phyloP scores from a whole-genome alignment of 192 early-diverging fungal species.

The Mortierella alpina region DNA sequence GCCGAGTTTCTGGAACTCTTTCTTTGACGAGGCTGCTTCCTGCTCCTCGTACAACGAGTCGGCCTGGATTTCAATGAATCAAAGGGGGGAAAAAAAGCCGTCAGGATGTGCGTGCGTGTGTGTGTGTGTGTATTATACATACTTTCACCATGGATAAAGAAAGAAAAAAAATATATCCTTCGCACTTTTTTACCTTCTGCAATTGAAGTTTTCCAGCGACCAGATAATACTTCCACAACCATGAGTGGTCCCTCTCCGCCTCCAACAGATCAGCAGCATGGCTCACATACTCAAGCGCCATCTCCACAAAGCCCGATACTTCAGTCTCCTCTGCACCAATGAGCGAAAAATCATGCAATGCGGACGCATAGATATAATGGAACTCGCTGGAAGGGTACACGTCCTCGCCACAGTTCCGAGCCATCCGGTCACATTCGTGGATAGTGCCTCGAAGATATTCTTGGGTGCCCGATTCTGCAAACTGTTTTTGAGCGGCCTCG shows the following conservation, averaged over 20 bases:
- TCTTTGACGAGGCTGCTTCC: slow-evolving; percentile 42
- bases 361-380: slow-evolving; percentile 63
- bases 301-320: slow-evolving; percentile 38
- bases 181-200: slow-evolving; percentile 23
- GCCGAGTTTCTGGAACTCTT: slow-evolving; percentile 33
- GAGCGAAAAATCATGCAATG: slow-evolving; percentile 57
- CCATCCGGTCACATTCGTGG: slow-evolving; percentile 66
- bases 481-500: slow-evolving; percentile 60
- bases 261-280: slow-evolving; percentile 38
- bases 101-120: not conserved
- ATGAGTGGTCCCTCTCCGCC: slow-evolving; percentile 4
- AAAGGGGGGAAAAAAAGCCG: not conserved
- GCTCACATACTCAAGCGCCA: slow-evolving; percentile 40
- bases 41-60: slow-evolving; percentile 49
- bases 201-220: slow-evolving; percentile 46
- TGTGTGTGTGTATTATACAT: too few species aligned
- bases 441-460: slow-evolving; percentile 62
- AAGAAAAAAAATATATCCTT: too few species aligned
- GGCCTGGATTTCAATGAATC: slow-evolving; percentile 2
- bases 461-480: slow-evolving; percentile 48
- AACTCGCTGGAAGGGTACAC: slow-evolving; percentile 53
- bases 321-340: slow-evolving; percentile 40
- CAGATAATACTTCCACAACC: slow-evolving; percentile 48
- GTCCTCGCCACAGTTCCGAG: slow-evolving; percentile 60
- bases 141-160: not conserved